A percentile compares a stretch with the other conserved stretches of the same genome.
phyloP scores from a whole-genome alignment of 306 rosid genomes.

The Vigna hirtella region DNA sequence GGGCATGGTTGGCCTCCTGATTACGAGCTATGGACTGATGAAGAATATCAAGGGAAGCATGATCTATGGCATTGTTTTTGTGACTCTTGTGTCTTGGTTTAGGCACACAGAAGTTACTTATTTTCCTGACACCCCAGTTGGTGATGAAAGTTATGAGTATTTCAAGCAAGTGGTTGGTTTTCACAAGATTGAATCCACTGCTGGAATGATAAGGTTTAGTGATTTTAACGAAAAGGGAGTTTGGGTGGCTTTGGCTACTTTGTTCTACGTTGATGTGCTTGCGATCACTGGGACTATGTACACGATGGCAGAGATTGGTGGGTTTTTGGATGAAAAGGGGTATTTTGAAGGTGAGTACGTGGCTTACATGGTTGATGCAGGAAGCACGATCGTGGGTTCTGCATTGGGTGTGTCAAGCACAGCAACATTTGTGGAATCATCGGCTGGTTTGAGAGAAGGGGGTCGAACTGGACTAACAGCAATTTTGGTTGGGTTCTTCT shows the following conservation, averaged over 20 bases:
- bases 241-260: slow-evolving; percentile 81
- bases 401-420: slow-evolving; percentile 71
- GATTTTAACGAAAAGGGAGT: slow-evolving; percentile 64
- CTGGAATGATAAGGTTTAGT: slow-evolving; percentile 67
- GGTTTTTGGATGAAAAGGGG: slow-evolving; percentile 68
- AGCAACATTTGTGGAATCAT: slow-evolving; percentile 82
- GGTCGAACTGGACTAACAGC: slow-evolving; percentile 92
- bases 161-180: slow-evolving; percentile 82
- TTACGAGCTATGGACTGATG: slow-evolving; percentile 73
- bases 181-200: slow-evolving; percentile 72
- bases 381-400: slow-evolving; percentile 71
- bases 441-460: slow-evolving; percentile 87
- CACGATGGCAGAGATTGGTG: slow-evolving; percentile 89
- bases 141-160: slow-evolving; percentile 63
- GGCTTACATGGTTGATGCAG: slow-evolving; percentile 87
- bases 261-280: slow-evolving; percentile 86
- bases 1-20: slow-evolving; percentile 67
- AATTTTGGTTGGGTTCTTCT: slow-evolving; percentile 66
- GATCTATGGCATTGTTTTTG: slow-evolving; percentile 87
- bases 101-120: slow-evolving; percentile 76
- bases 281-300: slow-evolving; percentile 82
- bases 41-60: slow-evolving; percentile 81
- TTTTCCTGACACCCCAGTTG: slow-evolving; percentile 71
- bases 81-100: slow-evolving; percentile 80
- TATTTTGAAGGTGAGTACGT: slow-evolving; percentile 87